Evolutionary conservation across 2,329 filamentous ascomycete genomes (phyloP).

Genomic region (Colletotrichum sojae): DNA sequence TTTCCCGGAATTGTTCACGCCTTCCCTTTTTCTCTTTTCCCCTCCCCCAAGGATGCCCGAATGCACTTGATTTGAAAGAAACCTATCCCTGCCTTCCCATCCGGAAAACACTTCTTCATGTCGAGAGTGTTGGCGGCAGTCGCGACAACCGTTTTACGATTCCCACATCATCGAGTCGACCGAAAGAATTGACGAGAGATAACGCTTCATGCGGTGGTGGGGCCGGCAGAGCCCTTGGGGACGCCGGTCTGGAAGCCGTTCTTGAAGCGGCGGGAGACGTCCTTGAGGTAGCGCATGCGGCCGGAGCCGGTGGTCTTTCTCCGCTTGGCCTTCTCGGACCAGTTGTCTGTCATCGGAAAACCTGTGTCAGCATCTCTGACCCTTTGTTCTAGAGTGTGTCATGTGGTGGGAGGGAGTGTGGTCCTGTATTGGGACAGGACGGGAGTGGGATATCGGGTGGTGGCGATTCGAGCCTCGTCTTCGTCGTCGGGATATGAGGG

Average conservation of each 20-base stretch:
- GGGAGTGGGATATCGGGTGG: neutral
- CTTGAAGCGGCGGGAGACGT: constrained; percentile 92
- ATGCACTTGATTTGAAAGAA: constrained; percentile 32
- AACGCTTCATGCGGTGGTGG: constrained; percentile 56
- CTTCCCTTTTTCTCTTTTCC: constrained; percentile 8
- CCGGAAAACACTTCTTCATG: no score
- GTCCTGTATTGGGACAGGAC: neutral
- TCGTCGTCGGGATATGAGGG: constrained; percentile 29
- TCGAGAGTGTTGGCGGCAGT: no score
- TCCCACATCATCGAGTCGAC: neutral
- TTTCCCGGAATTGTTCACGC: constrained; percentile 27
- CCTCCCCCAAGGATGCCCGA: constrained; percentile 27
- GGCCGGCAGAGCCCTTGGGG: constrained; percentile 86
- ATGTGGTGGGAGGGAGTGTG: neutral
- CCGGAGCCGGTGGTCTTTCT: constrained; percentile 99
- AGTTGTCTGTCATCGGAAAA: constrained; percentile 82
- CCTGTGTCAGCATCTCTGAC: constrained; percentile 32
- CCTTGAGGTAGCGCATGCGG: constrained; percentile 95
- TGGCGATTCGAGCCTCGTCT: neutral
- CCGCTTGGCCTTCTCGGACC: constrained; percentile 99
- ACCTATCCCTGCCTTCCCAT: constrained; percentile 39
- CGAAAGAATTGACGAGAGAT: constrained; percentile 15
- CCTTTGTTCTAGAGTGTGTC: neutral
- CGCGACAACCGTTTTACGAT: no score
- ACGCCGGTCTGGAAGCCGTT: constrained; percentile 96